Conservation (phyloP, 75 land plant genomes). For the Pinus tabuliformis region DNA sequence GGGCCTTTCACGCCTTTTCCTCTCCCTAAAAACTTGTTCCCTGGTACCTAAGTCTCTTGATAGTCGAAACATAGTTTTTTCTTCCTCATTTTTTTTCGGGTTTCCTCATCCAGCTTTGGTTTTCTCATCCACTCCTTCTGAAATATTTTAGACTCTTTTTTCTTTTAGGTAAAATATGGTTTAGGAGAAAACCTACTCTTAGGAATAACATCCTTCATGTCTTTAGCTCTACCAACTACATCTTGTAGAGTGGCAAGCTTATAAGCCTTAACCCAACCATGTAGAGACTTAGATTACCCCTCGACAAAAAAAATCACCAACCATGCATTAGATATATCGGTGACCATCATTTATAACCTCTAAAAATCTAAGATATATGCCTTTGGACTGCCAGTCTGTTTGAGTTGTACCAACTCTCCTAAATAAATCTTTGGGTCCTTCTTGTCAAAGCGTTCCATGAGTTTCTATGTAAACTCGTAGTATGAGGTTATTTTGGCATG, state of each 20-base stretch:
- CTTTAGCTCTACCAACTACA: not conserved
- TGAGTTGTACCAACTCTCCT: too few species aligned
- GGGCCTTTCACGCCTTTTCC: not conserved
- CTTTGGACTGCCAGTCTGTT: too few species aligned
- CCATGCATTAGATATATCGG: not conserved
- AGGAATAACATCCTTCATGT: not conserved
- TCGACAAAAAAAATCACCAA: not conserved
- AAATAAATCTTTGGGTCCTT: too few species aligned
- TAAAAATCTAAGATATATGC: not conserved
- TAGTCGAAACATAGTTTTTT: not conserved
- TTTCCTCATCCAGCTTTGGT: not conserved
- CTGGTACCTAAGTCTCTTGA: not conserved
- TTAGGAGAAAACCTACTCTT: not conserved
- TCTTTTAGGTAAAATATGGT: rapidly evolving
- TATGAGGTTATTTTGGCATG: too few species aligned
- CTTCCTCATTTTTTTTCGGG: not conserved
- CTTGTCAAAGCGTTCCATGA: too few species aligned
- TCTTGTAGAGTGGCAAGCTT: not conserved
- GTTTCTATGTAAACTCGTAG: too few species aligned
- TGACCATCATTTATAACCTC: not conserved
- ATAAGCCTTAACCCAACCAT: not conserved
- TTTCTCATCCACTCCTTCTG: not conserved
- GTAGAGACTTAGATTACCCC: not conserved
- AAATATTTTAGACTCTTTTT: not conserved
- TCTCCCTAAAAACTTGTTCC: not conserved